phyloP scores from a whole-genome alignment of 148 eudicot species.

The Silene latifolia region DNA sequence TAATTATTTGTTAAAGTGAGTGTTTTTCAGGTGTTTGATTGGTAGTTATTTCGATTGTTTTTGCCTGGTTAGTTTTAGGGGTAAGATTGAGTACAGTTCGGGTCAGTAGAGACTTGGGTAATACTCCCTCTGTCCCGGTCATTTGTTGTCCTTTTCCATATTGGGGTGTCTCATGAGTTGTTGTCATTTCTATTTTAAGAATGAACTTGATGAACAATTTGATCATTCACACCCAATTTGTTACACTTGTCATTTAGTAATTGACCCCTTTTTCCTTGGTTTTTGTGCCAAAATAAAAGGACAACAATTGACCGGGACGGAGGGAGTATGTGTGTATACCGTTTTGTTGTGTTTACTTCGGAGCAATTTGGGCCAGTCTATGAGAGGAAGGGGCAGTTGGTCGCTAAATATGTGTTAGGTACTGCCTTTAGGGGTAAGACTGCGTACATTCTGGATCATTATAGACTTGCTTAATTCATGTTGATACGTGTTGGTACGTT shows the following conservation, averaged over 20 bases:
- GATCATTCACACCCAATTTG: no score
- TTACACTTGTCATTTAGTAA: no score
- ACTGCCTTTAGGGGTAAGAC: not conserved
- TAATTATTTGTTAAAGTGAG: not conserved
- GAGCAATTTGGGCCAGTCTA: not conserved
- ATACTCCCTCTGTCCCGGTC: no score
- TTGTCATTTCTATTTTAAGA: no score
- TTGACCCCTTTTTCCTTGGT: no score
- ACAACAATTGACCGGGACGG: no score
- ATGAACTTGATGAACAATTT: no score
- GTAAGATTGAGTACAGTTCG: not conserved
- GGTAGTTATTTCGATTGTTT: not conserved
- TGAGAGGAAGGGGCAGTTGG: not conserved
- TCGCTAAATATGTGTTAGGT: not conserved
- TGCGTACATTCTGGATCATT: not conserved
- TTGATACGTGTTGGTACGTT: no score
- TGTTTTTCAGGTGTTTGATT: not conserved
- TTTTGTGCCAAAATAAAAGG: no score
- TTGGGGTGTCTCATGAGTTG: no score
- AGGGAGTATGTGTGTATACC: not conserved
- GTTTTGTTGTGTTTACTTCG: not conserved
- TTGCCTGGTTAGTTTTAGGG: not conserved
- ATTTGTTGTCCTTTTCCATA: no score
- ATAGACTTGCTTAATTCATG: not conserved
- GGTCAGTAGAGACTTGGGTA: not conserved